Base-by-base conservation (phyloP, 140 eudicot genomes). In the Bidens hawaiensis region DNA sequence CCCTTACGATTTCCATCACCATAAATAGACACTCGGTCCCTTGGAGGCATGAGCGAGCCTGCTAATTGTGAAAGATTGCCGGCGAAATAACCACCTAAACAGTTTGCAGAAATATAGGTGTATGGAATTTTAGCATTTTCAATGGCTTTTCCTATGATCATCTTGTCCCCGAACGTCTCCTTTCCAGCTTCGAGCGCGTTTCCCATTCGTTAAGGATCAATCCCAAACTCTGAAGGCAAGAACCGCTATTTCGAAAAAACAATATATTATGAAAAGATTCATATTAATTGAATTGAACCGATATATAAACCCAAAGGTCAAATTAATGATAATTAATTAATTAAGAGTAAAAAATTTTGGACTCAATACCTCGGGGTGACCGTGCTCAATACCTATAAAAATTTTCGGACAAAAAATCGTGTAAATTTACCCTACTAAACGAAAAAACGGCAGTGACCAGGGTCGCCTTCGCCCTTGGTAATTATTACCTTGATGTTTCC, bases 181-280 rank as follows among this genome's bases (percentile, higher is more conserved):
- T 70, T 80, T 25, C 86, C 89, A 3, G 65, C 76, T 48, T 82
- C 89, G 40, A 82, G 74, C 3, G 76, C 77, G 40, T 62, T 38
- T 11, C 16, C 74, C 84, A 85, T 71, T 68, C 82, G 69, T 28
- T 84, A 65, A 8, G 86, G 82, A 52, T 85, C 95, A 7, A 65
- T 77, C 1, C 95, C 95, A 65, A 85, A 85, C 55, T 85, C 95
- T 6, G 95, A 85, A 1, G 95, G 95, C 68, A 85, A 42, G 70
- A 85, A 85, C 14, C 86, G 79, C 94, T 85, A 30, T 56, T 60
- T 46, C 12, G 3, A 16, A 28, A 26, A 40, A 42, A n/a, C n/a
- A n/a, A n/a, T n/a, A n/a, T n/a, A n/a, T n/a, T n/a, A n/a, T n/a
- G n/a, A n/a, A n/a, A n/a, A n/a, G n/a, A n/a, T n/a, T n/a, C n/a